phyloP scores from a whole-genome alignment of 768 basidiomycete species.

The Rhodocollybia butyracea region DNA sequence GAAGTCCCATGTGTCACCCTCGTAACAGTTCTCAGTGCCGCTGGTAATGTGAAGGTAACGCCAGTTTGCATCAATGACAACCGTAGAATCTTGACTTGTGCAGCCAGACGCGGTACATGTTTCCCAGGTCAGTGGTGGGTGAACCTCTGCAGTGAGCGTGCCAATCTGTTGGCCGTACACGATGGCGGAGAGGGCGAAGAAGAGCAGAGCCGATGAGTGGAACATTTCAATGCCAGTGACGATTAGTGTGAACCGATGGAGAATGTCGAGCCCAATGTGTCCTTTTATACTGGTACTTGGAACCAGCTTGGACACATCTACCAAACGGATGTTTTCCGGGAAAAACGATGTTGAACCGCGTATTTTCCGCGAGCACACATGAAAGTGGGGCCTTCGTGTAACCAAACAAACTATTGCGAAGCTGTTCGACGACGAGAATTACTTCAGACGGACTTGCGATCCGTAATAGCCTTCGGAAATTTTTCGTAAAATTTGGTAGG shows the following conservation, averaged over 20 bases:
- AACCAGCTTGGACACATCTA: not conserved
- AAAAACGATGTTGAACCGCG: not conserved
- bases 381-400: too few species aligned
- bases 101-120: slow-evolving; percentile 35
- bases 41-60: slow-evolving; percentile 39
- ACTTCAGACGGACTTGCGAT: too few species aligned
- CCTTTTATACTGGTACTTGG: not conserved
- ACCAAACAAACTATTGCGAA: too few species aligned
- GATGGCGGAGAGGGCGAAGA: slow-evolving; percentile 27
- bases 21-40: slow-evolving; percentile 27
- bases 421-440: too few species aligned
- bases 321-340: not conserved
- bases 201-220: slow-evolving; percentile 25
- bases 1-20: slow-evolving; percentile 49
- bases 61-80: slow-evolving; percentile 50
- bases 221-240: slow-evolving; percentile 39
- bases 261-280: slow-evolving; percentile 23
- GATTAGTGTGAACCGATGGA: slow-evolving; percentile 39
- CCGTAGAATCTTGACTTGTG: slow-evolving; percentile 21
- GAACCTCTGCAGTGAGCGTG: slow-evolving; percentile 39
- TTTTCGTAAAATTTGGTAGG: too few species aligned
- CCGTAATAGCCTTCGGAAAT: too few species aligned
- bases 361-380: too few species aligned
- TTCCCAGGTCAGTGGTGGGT: slow-evolving; percentile 38
- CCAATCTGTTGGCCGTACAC: slow-evolving; percentile 45